Evolutionary conservation across 108 stramenopile genomes (phyloP).

Genomic region (Stephanodiscus minutulus): DNA sequence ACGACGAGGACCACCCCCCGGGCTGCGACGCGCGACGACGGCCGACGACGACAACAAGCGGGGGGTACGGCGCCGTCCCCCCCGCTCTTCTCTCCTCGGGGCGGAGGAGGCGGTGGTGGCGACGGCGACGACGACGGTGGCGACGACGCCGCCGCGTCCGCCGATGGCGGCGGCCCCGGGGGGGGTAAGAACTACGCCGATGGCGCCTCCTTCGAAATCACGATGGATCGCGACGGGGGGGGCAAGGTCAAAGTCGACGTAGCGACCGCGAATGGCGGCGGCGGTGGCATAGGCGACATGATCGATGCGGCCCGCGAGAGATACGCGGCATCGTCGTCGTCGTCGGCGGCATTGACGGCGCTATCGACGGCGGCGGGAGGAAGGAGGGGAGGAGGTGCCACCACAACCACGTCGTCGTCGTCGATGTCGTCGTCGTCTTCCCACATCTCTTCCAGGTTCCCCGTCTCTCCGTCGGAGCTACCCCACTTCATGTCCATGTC

Average conservation of each 20-base stretch:
- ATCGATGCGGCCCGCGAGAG: too few relatives aligned
- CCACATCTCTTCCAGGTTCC: slow-evolving; percentile 35
- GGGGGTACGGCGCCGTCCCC: neutral
- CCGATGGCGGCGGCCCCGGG: neutral
- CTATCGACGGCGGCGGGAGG: neutral
- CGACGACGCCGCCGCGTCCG: neutral
- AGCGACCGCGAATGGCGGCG: too few relatives aligned
- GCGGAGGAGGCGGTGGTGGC: neutral
- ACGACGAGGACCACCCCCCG: neutral
- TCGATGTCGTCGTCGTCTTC: neutral
- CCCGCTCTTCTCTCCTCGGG: neutral
- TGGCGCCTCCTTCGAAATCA: neutral
- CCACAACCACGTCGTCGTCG: neutral
- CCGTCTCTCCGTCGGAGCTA: slow-evolving; percentile 30
- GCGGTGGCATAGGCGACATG: too few relatives aligned
- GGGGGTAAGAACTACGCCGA: too few relatives aligned
- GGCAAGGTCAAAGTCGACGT: too few relatives aligned
- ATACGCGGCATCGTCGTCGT: too few relatives aligned
- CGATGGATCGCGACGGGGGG: too few relatives aligned
- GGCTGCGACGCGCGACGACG: too few relatives aligned
- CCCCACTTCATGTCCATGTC: slow-evolving; percentile 67
- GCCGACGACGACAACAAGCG: neutral
- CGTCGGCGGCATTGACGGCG: too few relatives aligned
- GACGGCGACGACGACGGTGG: neutral
- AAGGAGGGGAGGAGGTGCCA: neutral